Evolutionary conservation across 345 rosid species (phyloP), one percentile per base, ranked within the genome.

Genomic region (Viola odorata): DNA sequence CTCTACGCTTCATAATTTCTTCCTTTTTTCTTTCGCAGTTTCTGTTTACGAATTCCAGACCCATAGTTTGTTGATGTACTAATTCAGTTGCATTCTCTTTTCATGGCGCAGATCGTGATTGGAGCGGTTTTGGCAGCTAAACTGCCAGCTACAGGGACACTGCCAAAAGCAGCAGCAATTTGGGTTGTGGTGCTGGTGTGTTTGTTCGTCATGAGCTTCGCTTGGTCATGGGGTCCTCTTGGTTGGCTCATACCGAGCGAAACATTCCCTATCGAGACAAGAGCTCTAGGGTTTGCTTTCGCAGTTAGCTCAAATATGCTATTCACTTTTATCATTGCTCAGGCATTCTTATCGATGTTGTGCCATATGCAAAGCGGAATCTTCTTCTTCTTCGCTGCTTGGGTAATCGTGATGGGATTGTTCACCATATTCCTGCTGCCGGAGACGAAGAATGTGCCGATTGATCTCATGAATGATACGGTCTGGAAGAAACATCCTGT

Each of bases 181-280:
- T 4, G 16, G 9, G 64, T 52, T 14, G 68, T 63, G 41, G 10
- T 37, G 14, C 42, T 63, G 4, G 69, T 90, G 41, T 82, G 92
- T 41, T 12, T 77, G 12, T 89, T 65, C 57, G 91, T 89, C 48
- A 69, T 76, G 72, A 72, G 76, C 5, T 89, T 86, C 15, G 89
- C 95, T 0, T 89, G 96, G 96, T 89, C 95, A 13, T 89, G 95
- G 90, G 95, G 95, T 41, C 95, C 91, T 5, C 73, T 89, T 2
- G 91, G 91, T 8, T 90, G 96, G 91, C 53, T 90, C 51, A 87
- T 81, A 23, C 91, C 91, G 0, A 86, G 96, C 6, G 83, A 84
- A 65, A 84, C 84, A 0, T 86, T 82, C 54, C 96, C 94, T 10
- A 54, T 86, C 2, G 87, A 88, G 67, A 84, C 87, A 0, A 73